These are phyloP conservation scores for Alternaria triticimaculans DNA, from an alignment of 2,329 filamentous ascomycete genomes.

Conservation along the genomic window DNA sequence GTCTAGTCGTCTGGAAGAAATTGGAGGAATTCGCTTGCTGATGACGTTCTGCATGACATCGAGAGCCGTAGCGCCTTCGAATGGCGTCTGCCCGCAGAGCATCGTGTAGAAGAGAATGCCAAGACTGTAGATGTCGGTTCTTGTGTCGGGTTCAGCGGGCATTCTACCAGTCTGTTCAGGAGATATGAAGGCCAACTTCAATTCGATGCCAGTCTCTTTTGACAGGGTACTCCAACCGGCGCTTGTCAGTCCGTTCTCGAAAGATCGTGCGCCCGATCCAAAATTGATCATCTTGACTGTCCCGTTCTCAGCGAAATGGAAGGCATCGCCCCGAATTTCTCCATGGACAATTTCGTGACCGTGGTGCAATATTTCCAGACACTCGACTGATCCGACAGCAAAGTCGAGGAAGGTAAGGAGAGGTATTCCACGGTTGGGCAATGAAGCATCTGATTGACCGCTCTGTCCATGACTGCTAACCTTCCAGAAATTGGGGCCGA, in stretches of 20 bases:
- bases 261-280: constrained; percentile 84
- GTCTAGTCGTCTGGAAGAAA: constrained; percentile 79
- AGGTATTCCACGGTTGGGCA: constrained; percentile 64
- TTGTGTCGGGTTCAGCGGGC: constrained; percentile 83
- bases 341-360: constrained; percentile 86
- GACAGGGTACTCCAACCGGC: constrained; percentile 86
- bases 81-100: constrained; percentile 75
- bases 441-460: constrained; percentile 19
- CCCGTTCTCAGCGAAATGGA: constrained; percentile 81
- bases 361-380: constrained; percentile 89
- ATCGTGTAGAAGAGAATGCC: constrained; percentile 86
- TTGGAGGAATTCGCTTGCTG: constrained; percentile 75
- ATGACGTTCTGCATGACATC: constrained; percentile 93
- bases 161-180: constrained; percentile 94
- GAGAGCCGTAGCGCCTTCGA: constrained; percentile 78
- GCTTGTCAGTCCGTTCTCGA: constrained; percentile 85
- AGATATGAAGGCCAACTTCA: constrained; percentile 90
- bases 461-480: constrained; percentile 21
- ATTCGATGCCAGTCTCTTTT: constrained; percentile 82
- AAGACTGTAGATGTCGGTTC: constrained; percentile 92
- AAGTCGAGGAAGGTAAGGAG: constrained; percentile 85
- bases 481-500: constrained; percentile 68
- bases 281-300: constrained; percentile 82
- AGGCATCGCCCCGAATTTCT: constrained; percentile 88
- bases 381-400: constrained; percentile 85